These are phyloP conservation scores for Cytospora piceae DNA, from an alignment of 2,329 filamentous ascomycete genomes.

Conservation along the genomic window DNA sequence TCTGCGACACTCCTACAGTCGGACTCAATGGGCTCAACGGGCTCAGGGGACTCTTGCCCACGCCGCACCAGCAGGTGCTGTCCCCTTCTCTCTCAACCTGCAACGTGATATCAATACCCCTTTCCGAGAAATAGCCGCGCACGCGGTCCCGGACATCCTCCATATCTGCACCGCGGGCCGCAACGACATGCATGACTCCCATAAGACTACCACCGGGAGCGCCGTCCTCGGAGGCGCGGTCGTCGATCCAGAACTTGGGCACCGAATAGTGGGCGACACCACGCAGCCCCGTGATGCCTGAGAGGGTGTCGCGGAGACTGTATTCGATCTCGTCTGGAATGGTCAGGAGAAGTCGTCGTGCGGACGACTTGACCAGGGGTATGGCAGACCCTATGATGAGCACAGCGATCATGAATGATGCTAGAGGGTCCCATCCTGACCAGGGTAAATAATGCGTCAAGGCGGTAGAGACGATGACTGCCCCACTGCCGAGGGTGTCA, in stretches of 20 bases:
- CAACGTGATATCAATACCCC: conserved; percentile 79
- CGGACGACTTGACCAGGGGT: conserved; percentile 83
- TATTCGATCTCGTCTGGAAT: conserved; percentile 88
- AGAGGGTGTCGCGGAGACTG: conserved; percentile 80
- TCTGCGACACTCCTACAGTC: conserved; percentile 15
- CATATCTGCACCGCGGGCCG: conserved; percentile 70
- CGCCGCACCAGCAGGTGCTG: conserved; percentile 62
- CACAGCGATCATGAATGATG: conserved; percentile 89
- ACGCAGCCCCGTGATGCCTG: conserved; percentile 78
- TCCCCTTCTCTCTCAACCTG: conserved; percentile 89
- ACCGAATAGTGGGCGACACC: conserved; percentile 86
- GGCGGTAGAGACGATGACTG: conserved; percentile 89
- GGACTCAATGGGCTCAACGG: conserved; percentile 33
- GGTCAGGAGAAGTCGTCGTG: conserved; percentile 79
- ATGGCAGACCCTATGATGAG: conserved; percentile 92
- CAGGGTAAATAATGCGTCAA: conserved; percentile 87
- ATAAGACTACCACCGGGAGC: conserved; percentile 60
- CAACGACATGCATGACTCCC: conserved; percentile 86
- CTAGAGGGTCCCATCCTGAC: conserved; percentile 92
- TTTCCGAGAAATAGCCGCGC: conserved; percentile 67
- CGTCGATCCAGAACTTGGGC: conserved; percentile 92
- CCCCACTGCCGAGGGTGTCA: conserved; percentile 90
- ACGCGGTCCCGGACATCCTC: conserved; percentile 86
- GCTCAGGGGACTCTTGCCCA: conserved; percentile 43
- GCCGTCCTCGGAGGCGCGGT: conserved; percentile 52